A percentile compares a stretch with the other conserved stretches of the same genome.
Conservation (phyloP, 306 rosid genomes). For the Trifolium fragiferum region DNA sequence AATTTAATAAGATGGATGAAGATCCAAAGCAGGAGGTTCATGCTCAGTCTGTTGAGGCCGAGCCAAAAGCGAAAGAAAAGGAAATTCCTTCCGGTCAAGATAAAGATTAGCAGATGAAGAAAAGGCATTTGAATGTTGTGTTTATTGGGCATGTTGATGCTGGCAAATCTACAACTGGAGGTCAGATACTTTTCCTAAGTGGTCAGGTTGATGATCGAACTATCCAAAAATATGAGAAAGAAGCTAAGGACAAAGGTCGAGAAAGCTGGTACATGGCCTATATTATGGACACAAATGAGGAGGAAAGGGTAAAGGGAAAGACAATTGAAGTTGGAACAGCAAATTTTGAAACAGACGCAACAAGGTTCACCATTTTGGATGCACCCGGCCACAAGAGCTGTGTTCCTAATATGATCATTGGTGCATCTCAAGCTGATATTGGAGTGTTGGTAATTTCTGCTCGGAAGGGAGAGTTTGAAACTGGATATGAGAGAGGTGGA, state of each 20-base stretch:
- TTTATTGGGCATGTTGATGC: slow-evolving; percentile 99
- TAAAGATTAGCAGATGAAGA: slow-evolving; percentile 48
- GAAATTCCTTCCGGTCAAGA: slow-evolving; percentile 45
- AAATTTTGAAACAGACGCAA: slow-evolving; percentile 86
- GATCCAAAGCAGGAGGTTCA: slow-evolving; percentile 53
- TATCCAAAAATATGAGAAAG: slow-evolving; percentile 94
- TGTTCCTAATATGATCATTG: slow-evolving; percentile 99
- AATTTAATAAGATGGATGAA: slow-evolving; percentile 67
- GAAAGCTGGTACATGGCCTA: slow-evolving; percentile 99
- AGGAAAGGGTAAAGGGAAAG: slow-evolving; percentile 94
- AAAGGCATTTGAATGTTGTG: slow-evolving; percentile 90
- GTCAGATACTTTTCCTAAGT: slow-evolving; percentile 98
- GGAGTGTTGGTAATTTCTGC: slow-evolving; percentile 99
- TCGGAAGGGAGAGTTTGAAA: slow-evolving; percentile 97
- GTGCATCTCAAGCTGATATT: slow-evolving; percentile 98
- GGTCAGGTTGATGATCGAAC: slow-evolving; percentile 98
- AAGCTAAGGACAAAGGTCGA: slow-evolving; percentile 98
- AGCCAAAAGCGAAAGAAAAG: slow-evolving; percentile 67
- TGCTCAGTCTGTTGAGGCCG: slow-evolving; percentile 49
- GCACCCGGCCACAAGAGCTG: slow-evolving; percentile 99
- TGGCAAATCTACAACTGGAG: slow-evolving; percentile 98
- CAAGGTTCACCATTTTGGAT: slow-evolving; percentile 94
- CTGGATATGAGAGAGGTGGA: slow-evolving; percentile 99
- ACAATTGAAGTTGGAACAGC: slow-evolving; percentile 99
- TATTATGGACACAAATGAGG: slow-evolving; percentile 99